These are phyloP conservation scores for Pachysolen tannophilus DNA, from an alignment of 805 yeast species.

Conservation along the genomic window DNA sequence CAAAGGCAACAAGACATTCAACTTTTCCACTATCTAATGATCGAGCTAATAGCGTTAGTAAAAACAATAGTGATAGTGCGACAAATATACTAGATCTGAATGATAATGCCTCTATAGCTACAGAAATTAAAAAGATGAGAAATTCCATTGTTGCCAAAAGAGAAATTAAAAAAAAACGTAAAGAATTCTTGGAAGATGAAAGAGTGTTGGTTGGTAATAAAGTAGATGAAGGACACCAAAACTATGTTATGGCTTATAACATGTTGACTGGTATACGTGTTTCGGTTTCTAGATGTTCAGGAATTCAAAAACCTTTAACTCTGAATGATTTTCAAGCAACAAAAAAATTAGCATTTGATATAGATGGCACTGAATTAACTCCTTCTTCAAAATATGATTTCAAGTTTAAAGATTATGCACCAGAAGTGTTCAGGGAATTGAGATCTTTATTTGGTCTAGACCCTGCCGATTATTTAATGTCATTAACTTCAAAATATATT, in stretches of 20 bases:
- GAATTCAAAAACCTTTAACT: constrained; percentile 64
- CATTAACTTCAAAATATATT: constrained; percentile 88
- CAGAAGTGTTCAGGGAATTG: constrained; percentile 85
- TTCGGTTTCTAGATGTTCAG: constrained; percentile 88
- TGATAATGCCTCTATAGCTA: constrained; percentile 16
- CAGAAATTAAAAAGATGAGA: constrained; percentile 44
- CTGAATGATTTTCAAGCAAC: constrained; percentile 64
- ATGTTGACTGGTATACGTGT: constrained; percentile 97
- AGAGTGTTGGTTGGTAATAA: constrained; percentile 67
- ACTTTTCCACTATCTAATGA: too few species aligned
- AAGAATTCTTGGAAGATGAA: constrained; percentile 39
- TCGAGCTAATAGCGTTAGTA: too few species aligned
- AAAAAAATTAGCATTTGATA: constrained; percentile 80
- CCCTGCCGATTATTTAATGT: constrained; percentile 91
- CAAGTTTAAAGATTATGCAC: constrained; percentile 93
- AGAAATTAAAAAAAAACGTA: constrained; percentile 31
- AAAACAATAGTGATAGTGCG: too few species aligned
- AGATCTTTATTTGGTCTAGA: constrained; percentile 78
- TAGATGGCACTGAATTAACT: constrained; percentile 79
- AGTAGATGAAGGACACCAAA: constrained; percentile 88
- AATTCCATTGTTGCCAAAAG: constrained; percentile 37
- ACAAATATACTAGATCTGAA: neutral
- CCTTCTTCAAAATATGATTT: constrained; percentile 94
- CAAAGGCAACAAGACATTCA: too few species aligned
- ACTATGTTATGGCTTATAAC: constrained; percentile 89